A percentile compares a stretch with the other conserved stretches of the same genome.
Evolutionary conservation across 2,329 filamentous ascomycete genomes (phyloP).

Genomic region (Xylaria sp.): DNA sequence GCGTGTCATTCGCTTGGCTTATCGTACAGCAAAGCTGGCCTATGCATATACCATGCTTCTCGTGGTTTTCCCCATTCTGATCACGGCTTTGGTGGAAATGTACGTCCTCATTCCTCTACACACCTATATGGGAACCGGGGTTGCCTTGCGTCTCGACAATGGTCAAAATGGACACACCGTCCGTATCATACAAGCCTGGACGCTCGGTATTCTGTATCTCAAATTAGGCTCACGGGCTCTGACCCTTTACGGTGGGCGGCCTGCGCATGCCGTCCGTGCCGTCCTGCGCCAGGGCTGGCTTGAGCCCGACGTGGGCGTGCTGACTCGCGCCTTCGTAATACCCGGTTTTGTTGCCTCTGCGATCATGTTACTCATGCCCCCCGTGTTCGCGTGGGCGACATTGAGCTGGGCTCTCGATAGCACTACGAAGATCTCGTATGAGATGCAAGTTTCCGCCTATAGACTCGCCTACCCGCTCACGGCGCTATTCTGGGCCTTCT

Average conservation of each 20-base stretch:
- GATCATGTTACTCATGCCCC: constrained; percentile 72
- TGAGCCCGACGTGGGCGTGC: constrained; percentile 79
- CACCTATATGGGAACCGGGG: constrained; percentile 68
- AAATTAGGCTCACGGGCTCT: constrained; percentile 80
- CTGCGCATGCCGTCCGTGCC: constrained; percentile 78
- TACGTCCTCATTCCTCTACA: constrained; percentile 90
- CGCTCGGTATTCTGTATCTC: constrained; percentile 88
- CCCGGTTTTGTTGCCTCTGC: constrained; percentile 73
- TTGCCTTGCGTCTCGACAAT: constrained; percentile 46
- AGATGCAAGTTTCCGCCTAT: constrained; percentile 56
- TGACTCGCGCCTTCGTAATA: constrained; percentile 88
- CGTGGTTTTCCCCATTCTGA: constrained; percentile 82
- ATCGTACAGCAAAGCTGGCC: constrained; percentile 60
- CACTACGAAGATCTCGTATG: constrained; percentile 41
- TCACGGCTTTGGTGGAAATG: constrained; percentile 84
- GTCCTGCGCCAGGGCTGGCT: constrained; percentile 81
- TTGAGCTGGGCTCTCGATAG: constrained; percentile 51
- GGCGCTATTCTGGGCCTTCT: constrained; percentile 60
- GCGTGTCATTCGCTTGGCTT: constrained; percentile 46
- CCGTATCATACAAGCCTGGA: constrained; percentile 93
- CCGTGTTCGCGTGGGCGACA: constrained; percentile 65
- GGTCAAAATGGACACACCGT: constrained; percentile 70
- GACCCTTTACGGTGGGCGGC: constrained; percentile 73
- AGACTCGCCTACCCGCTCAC: constrained; percentile 77
- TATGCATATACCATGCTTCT: constrained; percentile 83